Conservation (phyloP, 2,329 filamentous ascomycete genomes). For the Apiospora aurea region DNA sequence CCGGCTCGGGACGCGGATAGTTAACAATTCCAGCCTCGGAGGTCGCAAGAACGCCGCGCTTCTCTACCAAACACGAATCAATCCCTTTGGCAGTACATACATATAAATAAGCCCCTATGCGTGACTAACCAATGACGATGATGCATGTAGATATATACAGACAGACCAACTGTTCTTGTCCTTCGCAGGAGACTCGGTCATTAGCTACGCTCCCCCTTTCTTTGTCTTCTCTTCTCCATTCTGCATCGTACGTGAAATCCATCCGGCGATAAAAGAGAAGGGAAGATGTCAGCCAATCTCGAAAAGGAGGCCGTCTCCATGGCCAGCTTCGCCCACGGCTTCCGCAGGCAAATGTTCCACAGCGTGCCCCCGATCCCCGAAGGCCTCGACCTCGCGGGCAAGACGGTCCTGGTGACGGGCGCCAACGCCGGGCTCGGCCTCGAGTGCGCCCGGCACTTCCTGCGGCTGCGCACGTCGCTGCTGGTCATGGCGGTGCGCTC, state of each 20-base stretch:
- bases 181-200: no score
- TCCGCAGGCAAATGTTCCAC: conserved; percentile 23
- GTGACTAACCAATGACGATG: no score
- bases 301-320: background rate
- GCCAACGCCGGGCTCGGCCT: conserved; percentile 37
- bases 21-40: no score
- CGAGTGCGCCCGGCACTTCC: conserved; percentile 46
- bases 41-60: no score
- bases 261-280: background rate
- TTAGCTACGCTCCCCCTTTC: no score
- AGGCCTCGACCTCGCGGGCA: conserved; percentile 41
- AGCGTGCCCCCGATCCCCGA: conserved; percentile 25
- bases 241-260: background rate
- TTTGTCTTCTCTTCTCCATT: no score
- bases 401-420: conserved; percentile 49
- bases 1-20: no score
- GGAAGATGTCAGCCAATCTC: conserved; percentile 11
- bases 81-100: no score
- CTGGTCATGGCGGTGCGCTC: conserved; percentile 45
- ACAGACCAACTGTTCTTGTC: no score
- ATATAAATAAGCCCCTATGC: no score
- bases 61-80: no score
- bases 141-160: no score
- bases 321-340: background rate
- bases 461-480: conserved; percentile 38